A percentile compares a stretch with the other conserved stretches of the same genome.
Evolutionary conservation across 192 early-diverging fungal species (phyloP).

Genomic region (Phlyctochytrium planicorne): DNA sequence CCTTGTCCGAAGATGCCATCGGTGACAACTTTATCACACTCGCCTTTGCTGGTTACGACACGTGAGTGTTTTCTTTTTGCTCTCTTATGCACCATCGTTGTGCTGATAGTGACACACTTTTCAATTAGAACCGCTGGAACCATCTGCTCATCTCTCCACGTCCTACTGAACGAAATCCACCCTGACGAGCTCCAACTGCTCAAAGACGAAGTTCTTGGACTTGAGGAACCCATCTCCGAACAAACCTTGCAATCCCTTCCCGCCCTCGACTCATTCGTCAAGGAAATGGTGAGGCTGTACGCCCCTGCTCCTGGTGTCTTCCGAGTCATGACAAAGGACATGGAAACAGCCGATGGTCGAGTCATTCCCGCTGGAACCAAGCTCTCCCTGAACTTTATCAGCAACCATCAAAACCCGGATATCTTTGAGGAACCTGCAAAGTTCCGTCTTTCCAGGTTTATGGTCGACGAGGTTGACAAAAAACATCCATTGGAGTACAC

Average conservation of each 20-base stretch:
- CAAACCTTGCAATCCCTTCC: constrained; percentile 1
- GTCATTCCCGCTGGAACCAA: neutral
- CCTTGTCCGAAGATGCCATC: constrained; percentile 13
- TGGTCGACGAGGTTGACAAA: neutral
- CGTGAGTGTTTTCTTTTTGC: neutral
- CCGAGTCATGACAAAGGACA: neutral
- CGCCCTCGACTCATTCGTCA: constrained; percentile 23
- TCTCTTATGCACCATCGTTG: neutral
- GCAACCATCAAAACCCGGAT: neutral
- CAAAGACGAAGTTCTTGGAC: neutral
- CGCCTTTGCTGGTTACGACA: constrained; percentile 16
- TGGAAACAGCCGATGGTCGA: too few species aligned
- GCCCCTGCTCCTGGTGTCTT: constrained; percentile 6
- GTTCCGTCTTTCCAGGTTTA: constrained; percentile 15
- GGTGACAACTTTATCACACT: constrained; percentile 14
- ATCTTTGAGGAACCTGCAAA: constrained; percentile 10
- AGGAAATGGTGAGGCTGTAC: constrained; percentile 15
- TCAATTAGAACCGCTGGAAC: constrained; percentile 12
- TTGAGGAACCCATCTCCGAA: neutral
- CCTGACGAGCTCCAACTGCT: constrained; percentile 9
- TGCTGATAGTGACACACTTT: neutral
- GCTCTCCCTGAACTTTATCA: neutral
- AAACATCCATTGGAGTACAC: constrained; percentile 6
- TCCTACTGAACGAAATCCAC: constrained; percentile 12
- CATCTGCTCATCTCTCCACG: constrained; percentile 13